A percentile compares a stretch with the other conserved stretches of the same genome.
Evolutionary conservation across 1,284 basidiomycete genomes (phyloP).

Genomic region (Inonotus hispidus): DNA sequence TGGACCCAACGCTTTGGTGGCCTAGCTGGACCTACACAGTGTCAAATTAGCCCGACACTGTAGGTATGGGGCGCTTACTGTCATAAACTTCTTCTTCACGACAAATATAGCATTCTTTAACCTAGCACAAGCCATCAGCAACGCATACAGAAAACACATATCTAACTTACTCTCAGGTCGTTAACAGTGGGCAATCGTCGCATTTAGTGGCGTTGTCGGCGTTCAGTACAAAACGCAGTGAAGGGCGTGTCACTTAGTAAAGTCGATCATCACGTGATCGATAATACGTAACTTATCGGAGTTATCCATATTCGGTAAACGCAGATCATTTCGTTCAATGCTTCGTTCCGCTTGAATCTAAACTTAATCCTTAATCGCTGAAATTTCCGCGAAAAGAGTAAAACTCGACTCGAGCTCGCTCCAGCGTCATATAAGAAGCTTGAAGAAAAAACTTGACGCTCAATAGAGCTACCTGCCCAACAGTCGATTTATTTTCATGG

Average conservation of each 20-base stretch:
- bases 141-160: neutral
- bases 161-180: slow-evolving; percentile 10
- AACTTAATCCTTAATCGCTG: neutral
- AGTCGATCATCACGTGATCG: no score
- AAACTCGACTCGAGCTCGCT: neutral
- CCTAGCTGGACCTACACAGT: slow-evolving; percentile 34
- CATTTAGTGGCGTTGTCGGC: neutral
- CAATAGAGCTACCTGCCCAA: no score
- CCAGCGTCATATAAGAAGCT: neutral
- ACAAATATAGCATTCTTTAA: slow-evolving; percentile 75
- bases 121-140: slow-evolving; percentile 31
- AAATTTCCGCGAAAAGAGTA: neutral
- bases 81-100: slow-evolving; percentile 63
- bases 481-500: no score
- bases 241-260: no score
- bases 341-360: neutral
- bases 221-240: no score
- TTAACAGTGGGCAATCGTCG: slow-evolving; percentile 11
- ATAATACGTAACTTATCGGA: neutral
- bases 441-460: neutral
- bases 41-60: neutral
- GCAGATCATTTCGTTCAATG: neutral
- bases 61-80: slow-evolving; percentile 29
- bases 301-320: neutral
- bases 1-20: slow-evolving; percentile 63